Percentiles rank a stretch among this genome's conserved stretches.
These are phyloP conservation scores for Lepraria neglecta DNA, from an alignment of 495 filamentous ascomycete species.

Conservation along the genomic window DNA sequence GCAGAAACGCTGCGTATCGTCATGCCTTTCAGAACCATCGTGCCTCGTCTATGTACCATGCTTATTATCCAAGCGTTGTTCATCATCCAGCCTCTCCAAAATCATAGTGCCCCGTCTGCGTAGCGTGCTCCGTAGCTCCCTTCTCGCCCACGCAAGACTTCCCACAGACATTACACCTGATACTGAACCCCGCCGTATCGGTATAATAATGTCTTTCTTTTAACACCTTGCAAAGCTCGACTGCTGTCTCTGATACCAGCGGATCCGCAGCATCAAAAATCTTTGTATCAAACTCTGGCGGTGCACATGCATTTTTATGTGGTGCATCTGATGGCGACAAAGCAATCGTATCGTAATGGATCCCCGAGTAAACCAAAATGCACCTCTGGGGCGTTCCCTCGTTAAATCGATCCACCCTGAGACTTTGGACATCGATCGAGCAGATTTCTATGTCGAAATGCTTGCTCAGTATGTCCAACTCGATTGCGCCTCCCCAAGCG, in stretches of 20 bases:
- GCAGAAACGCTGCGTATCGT: no score
- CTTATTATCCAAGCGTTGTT: background rate
- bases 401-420: slow-evolving; percentile 71
- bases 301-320: slow-evolving; percentile 48
- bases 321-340: slow-evolving; percentile 59
- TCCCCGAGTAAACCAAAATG: slow-evolving; percentile 85
- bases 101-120: slow-evolving; percentile 58
- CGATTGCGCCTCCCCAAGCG: slow-evolving; percentile 90
- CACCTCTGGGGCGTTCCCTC: slow-evolving; percentile 64
- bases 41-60: background rate
- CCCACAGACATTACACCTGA: slow-evolving; percentile 72
- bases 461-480: slow-evolving; percentile 76
- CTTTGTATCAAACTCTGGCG: slow-evolving; percentile 68
- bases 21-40: no score
- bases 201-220: slow-evolving; percentile 79
- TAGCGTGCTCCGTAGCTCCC: slow-evolving; percentile 61
- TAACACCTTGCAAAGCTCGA: slow-evolving; percentile 65
- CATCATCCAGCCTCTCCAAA: slow-evolving; percentile 58
- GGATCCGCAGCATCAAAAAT: slow-evolving; percentile 68
- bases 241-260: slow-evolving; percentile 59
- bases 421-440: slow-evolving; percentile 69
- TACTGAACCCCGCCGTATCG: slow-evolving; percentile 74
- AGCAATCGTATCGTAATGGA: slow-evolving; percentile 92
- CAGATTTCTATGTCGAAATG: slow-evolving; percentile 85
- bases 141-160: slow-evolving; percentile 68